Conservation (phyloP, 2,329 filamentous ascomycete species). For the Fusarium odoratissimum region DNA sequence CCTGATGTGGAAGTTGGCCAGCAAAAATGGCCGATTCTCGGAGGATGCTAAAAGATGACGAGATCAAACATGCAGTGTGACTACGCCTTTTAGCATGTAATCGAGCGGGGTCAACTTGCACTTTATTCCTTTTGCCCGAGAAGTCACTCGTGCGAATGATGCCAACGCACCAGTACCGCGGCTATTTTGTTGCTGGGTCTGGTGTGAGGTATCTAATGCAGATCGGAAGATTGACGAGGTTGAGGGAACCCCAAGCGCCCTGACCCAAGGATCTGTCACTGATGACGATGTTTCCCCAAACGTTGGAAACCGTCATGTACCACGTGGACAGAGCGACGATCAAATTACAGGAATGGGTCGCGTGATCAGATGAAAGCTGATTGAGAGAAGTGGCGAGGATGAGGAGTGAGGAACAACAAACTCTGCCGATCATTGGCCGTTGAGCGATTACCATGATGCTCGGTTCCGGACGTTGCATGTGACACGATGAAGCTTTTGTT, state of each 20-base stretch:
- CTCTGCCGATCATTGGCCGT: background rate
- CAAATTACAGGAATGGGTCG: background rate
- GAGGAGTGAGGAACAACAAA: background rate
- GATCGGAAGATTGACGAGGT: background rate
- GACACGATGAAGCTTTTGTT: background rate
- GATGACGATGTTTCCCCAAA: background rate
- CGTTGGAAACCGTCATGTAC: background rate
- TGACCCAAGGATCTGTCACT: background rate
- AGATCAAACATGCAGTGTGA: background rate
- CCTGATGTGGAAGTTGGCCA: background rate
- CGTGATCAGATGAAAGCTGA: background rate
- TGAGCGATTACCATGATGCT: fast-evolving
- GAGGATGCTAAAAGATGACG: background rate
- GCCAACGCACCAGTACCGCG: background rate
- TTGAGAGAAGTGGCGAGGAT: background rate
- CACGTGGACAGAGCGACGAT: background rate
- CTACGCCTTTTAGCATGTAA: background rate
- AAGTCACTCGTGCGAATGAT: background rate
- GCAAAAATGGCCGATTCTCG: background rate
- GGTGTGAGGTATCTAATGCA: background rate
- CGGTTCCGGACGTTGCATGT: background rate
- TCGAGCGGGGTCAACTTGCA: background rate
- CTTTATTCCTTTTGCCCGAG: background rate
- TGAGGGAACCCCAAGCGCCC: background rate
- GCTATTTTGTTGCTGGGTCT: background rate